Evolutionary conservation across 768 basidiomycete genomes (phyloP), one percentile per base, ranked within the genome.

Genomic region (Cyathus striatus): DNA sequence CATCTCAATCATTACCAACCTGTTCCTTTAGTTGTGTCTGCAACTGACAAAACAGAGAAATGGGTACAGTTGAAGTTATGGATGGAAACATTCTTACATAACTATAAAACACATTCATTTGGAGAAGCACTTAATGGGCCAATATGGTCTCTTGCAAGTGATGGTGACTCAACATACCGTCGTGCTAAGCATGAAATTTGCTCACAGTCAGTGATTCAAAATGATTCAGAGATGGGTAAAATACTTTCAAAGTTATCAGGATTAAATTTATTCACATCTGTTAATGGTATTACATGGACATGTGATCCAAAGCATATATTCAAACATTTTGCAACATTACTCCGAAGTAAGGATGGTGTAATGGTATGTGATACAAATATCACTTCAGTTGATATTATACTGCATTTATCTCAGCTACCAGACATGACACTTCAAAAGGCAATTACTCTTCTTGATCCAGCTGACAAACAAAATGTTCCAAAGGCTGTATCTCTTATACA

Each of bases 251-350:
- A 18, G 7, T 38, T 54, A 22, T 20, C 40, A 12, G 61, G 61
- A 1, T 25, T 65, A 4, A 62, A 63, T 40, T 34, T 18, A 7
- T 24, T 43, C 2, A 58, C 59, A 3, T 54, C 53, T 1, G 6
- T 23, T 25, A 5, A 49, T 41, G 51, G 50, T 5, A n/a, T 58
- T 0, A 4, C 56, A 13, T 48, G 38, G 5, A 56, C 56, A 14
- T 56, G 49, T 43, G 59, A 60, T 51, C 59, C 55, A 6, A 61
- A 60, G 40, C 62, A 63, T 46, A 49, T 63, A 3, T 32, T 54
- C 24, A 63, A 63, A 43, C 47, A 54, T 5, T 54, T 58, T 47
- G 61, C 54, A 14, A 54, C 60, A 25, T 42, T 57, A 32, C 18
- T 57, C 13, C 39, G 59, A 1, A 55, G 47, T 14, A 23, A 43